Percentiles rank a stretch among this genome's conserved stretches.
These are phyloP conservation scores for Trichothecium sympodiale DNA, from an alignment of 2,329 filamentous ascomycete genomes.

Conservation along the genomic window DNA sequence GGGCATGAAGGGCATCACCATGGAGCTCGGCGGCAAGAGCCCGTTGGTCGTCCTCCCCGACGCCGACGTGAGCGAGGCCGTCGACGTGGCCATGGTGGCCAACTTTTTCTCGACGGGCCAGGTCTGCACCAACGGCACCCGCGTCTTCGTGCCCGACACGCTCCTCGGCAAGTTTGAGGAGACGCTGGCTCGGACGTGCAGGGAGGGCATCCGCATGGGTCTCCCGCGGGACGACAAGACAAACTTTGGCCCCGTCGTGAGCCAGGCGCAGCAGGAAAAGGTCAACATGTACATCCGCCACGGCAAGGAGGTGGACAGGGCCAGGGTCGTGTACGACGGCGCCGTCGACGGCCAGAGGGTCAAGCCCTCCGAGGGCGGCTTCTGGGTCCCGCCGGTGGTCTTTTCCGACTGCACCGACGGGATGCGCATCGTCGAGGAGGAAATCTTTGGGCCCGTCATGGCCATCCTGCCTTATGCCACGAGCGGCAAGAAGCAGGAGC, in stretches of 20 bases:
- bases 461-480: slow-evolving; percentile 57
- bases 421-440: slow-evolving; percentile 71
- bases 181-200: slow-evolving; percentile 38
- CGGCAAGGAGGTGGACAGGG: slow-evolving; percentile 62
- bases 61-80: slow-evolving; percentile 67
- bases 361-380: slow-evolving; percentile 50
- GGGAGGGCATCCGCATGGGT: slow-evolving; percentile 64
- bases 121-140: slow-evolving; percentile 86
- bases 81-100: slow-evolving; percentile 83
- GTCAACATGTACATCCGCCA: slow-evolving; percentile 67
- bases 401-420: slow-evolving; percentile 77
- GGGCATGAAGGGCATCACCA: slow-evolving; percentile 82
- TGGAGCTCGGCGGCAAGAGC: slow-evolving; percentile 85
- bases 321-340: slow-evolving; percentile 65
- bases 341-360: slow-evolving; percentile 38
- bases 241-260: slow-evolving; percentile 79
- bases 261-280: slow-evolving; percentile 62
- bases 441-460: slow-evolving; percentile 87
- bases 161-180: slow-evolving; percentile 61
- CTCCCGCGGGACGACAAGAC: slow-evolving; percentile 60
- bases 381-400: slow-evolving; percentile 74
- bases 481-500: slow-evolving; percentile 12
- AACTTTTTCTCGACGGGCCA: slow-evolving; percentile 90
- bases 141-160: slow-evolving; percentile 65
- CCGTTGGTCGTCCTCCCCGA: slow-evolving; percentile 73